phyloP scores from a whole-genome alignment of 176 grass and related monocot species.

The sorghum (Sorghum bicolor) region Sorghum_bicolor_NCBIv3 NC_012874.2:740501-741000 shows the following conservation, averaged over 20 bases:
- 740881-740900: neutral
- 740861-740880: too few species aligned
- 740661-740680: conserved; percentile 71
- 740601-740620: conserved; percentile 85
- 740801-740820: conserved; percentile 65
- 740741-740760: conserved; percentile 89
- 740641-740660: neutral
- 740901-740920: neutral
- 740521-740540: conserved; percentile 60
- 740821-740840: conserved; percentile 94
- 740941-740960: neutral
- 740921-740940: neutral
- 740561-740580: conserved; percentile 78
- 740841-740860: conserved; percentile 22
- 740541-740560: conserved; percentile 61
- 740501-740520: conserved; percentile 71
- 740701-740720: conserved; percentile 63
- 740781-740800: conserved; percentile 91
- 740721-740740: conserved; percentile 80
- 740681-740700: conserved; percentile 66
- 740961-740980: neutral
- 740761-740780: conserved; percentile 76
- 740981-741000: neutral
- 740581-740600: conserved; percentile 94
- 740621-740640: conserved; percentile 12